phyloP scores from a whole-genome alignment of 2,329 filamentous ascomycete species.

The Aspergillus neotritici region DNA sequence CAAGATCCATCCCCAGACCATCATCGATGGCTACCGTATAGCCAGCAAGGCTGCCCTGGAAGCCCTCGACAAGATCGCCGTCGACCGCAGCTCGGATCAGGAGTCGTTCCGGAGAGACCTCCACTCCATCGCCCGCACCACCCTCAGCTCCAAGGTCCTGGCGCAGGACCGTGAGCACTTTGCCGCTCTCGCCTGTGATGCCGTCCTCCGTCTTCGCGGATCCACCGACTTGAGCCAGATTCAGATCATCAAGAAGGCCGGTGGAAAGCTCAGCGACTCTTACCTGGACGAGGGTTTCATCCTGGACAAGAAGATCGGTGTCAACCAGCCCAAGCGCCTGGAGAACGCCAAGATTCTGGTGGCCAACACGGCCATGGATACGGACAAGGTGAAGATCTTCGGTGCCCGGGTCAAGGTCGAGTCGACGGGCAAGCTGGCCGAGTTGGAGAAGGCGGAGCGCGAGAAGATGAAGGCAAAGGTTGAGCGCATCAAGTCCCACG shows the following conservation, averaged over 20 bases:
- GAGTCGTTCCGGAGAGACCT: constrained; percentile 86
- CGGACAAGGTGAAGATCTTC: constrained; percentile 99
- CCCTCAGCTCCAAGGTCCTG: constrained; percentile 93
- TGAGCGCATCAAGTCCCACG: constrained; percentile 96
- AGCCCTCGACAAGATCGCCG: constrained; percentile 75
- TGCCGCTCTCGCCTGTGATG: constrained; percentile 80
- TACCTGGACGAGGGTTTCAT: constrained; percentile 99
- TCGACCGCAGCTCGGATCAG: constrained; percentile 80
- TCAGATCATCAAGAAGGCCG: constrained; percentile 98
- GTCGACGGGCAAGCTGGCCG: constrained; percentile 93
- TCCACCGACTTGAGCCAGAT: constrained; percentile 95
- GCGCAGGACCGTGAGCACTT: constrained; percentile 92
- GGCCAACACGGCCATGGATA: constrained; percentile 98
- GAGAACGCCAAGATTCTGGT: constrained; percentile 98
- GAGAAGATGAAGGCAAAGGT: constrained; percentile 99
- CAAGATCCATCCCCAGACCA: constrained; percentile 98
- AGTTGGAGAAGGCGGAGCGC: constrained; percentile 94
- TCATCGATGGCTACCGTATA: constrained; percentile 98
- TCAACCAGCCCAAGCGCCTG: constrained; percentile 94
- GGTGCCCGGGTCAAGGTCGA: constrained; percentile 94
- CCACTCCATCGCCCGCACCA: constrained; percentile 84
- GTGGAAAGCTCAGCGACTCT: constrained; percentile 93
- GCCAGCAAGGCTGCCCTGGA: constrained; percentile 81
- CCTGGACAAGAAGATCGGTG: constrained; percentile 96
- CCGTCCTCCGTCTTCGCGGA: constrained; percentile 80